These are phyloP conservation scores for Asterophora parasitica DNA, from an alignment of 768 basidiomycete species.

Conservation along the genomic window DNA sequence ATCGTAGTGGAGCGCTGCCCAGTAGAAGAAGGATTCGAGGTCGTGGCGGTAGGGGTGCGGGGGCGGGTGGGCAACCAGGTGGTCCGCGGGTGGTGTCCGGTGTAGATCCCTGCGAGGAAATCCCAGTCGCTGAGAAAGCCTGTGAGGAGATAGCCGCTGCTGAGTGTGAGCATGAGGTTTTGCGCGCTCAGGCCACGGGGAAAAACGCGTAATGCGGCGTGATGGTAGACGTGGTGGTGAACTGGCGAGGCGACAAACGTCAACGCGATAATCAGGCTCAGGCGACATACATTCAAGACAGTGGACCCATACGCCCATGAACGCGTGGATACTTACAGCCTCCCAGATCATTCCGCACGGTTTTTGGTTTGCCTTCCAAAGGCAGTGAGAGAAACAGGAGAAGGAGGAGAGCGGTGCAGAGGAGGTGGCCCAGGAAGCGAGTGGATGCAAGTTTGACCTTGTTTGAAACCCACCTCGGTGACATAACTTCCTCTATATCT, in stretches of 20 bases:
- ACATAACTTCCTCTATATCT: too few species aligned
- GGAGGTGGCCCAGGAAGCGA: too few species aligned
- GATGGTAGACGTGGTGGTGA: slow-evolving; percentile 15
- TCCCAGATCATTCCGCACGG: slow-evolving; percentile 20
- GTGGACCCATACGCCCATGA: slow-evolving; percentile 24
- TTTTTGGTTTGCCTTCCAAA: too few species aligned
- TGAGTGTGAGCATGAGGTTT: slow-evolving; percentile 23
- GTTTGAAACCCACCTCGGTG: slow-evolving; percentile 25
- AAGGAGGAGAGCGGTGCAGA: too few species aligned
- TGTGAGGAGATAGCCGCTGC: not conserved
- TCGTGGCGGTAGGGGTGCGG: slow-evolving; percentile 4
- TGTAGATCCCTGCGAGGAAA: slow-evolving; percentile 17
- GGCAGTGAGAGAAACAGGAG: too few species aligned
- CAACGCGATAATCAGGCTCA: too few species aligned
- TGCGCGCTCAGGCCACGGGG: slow-evolving; percentile 28
- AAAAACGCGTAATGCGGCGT: slow-evolving; percentile 3
- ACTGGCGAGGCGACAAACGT: slow-evolving; percentile 8
- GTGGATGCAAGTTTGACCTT: slow-evolving; percentile 34
- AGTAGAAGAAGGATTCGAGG: slow-evolving; percentile 10
- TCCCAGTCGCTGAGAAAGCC: slow-evolving; percentile 28
- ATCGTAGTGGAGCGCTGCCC: slow-evolving; percentile 7
- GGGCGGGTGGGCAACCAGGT: not conserved
- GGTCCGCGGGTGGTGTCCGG: slow-evolving; percentile 1
- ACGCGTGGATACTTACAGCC: slow-evolving; percentile 18
- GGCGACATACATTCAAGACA: slow-evolving; percentile 25